Percentiles rank a stretch among this genome's conserved stretches.
These are phyloP conservation scores for Colletotrichum tamarilloi DNA, from an alignment of 2,329 filamentous ascomycete species.

Conservation along the genomic window DNA sequence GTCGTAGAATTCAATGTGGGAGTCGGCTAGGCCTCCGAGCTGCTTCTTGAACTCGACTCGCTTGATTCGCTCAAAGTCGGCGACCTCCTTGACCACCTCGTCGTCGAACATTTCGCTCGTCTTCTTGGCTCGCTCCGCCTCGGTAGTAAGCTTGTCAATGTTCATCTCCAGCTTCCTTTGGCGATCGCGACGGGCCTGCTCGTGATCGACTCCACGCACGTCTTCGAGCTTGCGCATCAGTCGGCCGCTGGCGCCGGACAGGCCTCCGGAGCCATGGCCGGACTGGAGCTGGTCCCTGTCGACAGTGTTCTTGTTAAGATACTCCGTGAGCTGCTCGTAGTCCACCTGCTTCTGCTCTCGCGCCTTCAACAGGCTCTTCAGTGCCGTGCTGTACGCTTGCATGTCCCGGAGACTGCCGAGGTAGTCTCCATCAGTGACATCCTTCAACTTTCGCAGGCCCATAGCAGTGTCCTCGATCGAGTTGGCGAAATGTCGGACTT, in stretches of 20 bases:
- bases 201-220: constrained; percentile 95
- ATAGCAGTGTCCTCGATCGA: constrained; percentile 86
- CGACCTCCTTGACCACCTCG: constrained; percentile 92
- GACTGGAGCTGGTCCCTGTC: constrained; percentile 85
- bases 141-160: constrained; percentile 89
- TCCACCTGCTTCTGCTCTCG: constrained; percentile 98
- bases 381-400: constrained; percentile 90
- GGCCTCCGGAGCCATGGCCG: constrained; percentile 64
- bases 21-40: constrained; percentile 83
- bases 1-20: constrained; percentile 88
- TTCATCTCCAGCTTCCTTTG: constrained; percentile 90
- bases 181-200: constrained; percentile 87
- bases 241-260: constrained; percentile 85
- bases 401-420: constrained; percentile 93
- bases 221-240: constrained; percentile 96
- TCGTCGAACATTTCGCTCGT: constrained; percentile 95
- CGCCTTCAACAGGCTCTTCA: constrained; percentile 90
- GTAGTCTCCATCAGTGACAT: constrained; percentile 96
- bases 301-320: constrained; percentile 88
- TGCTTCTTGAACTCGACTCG: constrained; percentile 90
- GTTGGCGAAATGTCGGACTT: constrained; percentile 86
- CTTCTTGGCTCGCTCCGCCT: constrained; percentile 88
- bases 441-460: constrained; percentile 83
- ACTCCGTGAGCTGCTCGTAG: constrained; percentile 95
- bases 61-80: constrained; percentile 97